These are phyloP conservation scores for Dinochytrium kinnereticum DNA, from an alignment of 371 early-diverging fungal species.

Conservation along the genomic window DNA sequence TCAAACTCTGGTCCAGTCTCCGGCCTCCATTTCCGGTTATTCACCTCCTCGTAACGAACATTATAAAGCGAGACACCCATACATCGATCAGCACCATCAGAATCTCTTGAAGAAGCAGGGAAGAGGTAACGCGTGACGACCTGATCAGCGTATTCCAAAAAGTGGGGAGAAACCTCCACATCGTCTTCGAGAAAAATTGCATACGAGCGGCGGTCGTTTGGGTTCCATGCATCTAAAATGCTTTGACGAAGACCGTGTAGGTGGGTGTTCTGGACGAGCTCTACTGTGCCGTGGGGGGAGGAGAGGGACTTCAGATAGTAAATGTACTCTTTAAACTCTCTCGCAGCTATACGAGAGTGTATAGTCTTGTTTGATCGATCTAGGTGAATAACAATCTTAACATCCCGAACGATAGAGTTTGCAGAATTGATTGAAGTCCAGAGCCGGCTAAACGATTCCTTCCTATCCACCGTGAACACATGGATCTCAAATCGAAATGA, in stretches of 20 bases:
- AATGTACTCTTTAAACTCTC: conserved; percentile 23
- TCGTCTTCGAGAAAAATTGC: conserved; percentile 41
- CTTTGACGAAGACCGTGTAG: conserved; percentile 23
- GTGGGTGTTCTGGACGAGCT: conserved; percentile 15
- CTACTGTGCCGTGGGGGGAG: conserved; percentile 30
- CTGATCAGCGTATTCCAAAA: conserved; percentile 40
- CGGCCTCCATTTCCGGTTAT: conserved; percentile 22
- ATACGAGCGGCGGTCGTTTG: conserved; percentile 22
- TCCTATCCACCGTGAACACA: conserved; percentile 36
- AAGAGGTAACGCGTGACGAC: conserved; percentile 30
- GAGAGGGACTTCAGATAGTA: conserved; percentile 24
- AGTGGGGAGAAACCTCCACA: conserved; percentile 35
- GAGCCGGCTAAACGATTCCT: conserved; percentile 27
- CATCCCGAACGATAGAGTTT: conserved; percentile 23
- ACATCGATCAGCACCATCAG: conserved; percentile 16
- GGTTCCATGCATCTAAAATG: conserved; percentile 37
- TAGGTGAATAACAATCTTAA: conserved; percentile 30
- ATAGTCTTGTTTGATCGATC: conserved; percentile 15
- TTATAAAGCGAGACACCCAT: conserved; percentile 39
- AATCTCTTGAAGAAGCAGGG: conserved; percentile 5
- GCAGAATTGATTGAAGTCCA: conserved; percentile 38
- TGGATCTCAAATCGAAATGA: conserved; percentile 34
- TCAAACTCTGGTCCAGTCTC: conserved; percentile 4
- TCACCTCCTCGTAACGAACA: conserved; percentile 35
- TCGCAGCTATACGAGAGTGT: background rate